Base-by-base conservation (phyloP, 2,329 filamentous ascomycete species). In the Spiromastix sp. region DNA sequence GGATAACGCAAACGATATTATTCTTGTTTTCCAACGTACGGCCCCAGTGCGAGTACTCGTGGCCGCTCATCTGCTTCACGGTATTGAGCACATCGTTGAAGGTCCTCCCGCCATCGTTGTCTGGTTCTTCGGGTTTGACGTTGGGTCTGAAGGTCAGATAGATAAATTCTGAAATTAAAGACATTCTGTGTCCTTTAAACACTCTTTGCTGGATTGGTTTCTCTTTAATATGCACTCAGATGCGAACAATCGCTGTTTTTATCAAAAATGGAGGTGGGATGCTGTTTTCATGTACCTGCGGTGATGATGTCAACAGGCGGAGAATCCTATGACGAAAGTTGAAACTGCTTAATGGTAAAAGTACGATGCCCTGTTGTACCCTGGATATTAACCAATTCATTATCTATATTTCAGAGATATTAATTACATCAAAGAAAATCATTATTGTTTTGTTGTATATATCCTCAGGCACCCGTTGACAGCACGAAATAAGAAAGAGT, bases 51-150 rank as follows among this genome's bases (percentile, higher is more conserved):
- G 59, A 61, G 18, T 42, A 41, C 7, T 50, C 27, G 33, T 61
- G 50, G 20, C 56, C 59, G 39, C 48, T 55, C 11, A 7, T n/a
- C 36, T 59, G 52, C 5, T 51, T 42, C 2, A 49, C 50, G 10
- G 47, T 38, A 17, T 47, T 38, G 32, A 61, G 49, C 13, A 52
- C 34, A 4, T 46, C 30, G 11, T 55, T 37, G 12, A 63, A 49
- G 5, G 43, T 33, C 12, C 44, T 33, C n/a, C 58, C 59, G 27
- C 51, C 50, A 12, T 51, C 48, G 35, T 46, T 60, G 18, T 42
- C 42, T 11, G 52, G 51, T 24, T 59, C 56, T 42, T 61, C 59
- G 7, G 58, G 60, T 37, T 51, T 54, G 15, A 62, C 52, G 20
- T 49, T 45, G n/a, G 48, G 32, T 43, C 56, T 60, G 20, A 59